Evolutionary conservation across 345 rosid species (phyloP), one percentile per base, ranked within the genome.

Genomic region (Populus ilicifolia): DNA sequence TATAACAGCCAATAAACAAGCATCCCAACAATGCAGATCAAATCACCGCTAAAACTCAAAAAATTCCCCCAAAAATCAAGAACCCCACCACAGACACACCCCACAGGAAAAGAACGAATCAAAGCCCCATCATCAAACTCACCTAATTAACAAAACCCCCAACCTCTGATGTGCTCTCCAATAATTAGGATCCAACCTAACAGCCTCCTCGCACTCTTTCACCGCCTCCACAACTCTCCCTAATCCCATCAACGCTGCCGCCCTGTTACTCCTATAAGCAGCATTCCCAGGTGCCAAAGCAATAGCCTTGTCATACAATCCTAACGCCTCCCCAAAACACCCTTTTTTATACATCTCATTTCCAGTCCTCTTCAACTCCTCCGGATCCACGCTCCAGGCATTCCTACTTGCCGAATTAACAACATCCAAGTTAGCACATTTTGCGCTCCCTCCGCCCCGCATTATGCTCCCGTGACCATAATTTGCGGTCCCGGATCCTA

Each of bases 391-490:
- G 64, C n/a, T 66, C 30, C 72, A 36, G 17, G 43, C 38, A 64
- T 18, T 62, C 23, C 50, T 69, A 39, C 69, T 35, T 14, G 44
- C 43, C 20, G 71, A 66, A 46, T 59, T 39, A 11, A 80, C 80
- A 14, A n/a, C 63, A 41, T 75, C 79, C 18, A 21, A 56, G 43
- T 29, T 74, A 23, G 64, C 48, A 36, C 72, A 46, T 62, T 63
- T 77, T 30, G 35, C 41, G 0, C 50, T 33, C 10, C 78, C 80
- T 2, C 89, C 90, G 13, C 94, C 94, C 52, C 91, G 91, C 85
- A 96, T 85, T 74, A 96, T 87, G 79, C 91, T 96, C 7, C 99
- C 99, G 43, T 92, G 96, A 4, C 99, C 99, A 48, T 96, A 96
- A 65, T 89, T 86, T 3, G 90, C 94, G 35, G 86, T 86, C 13